phyloP scores from a whole-genome alignment of 2,329 filamentous ascomycete genomes.

The Penicillium sp. region DNA sequence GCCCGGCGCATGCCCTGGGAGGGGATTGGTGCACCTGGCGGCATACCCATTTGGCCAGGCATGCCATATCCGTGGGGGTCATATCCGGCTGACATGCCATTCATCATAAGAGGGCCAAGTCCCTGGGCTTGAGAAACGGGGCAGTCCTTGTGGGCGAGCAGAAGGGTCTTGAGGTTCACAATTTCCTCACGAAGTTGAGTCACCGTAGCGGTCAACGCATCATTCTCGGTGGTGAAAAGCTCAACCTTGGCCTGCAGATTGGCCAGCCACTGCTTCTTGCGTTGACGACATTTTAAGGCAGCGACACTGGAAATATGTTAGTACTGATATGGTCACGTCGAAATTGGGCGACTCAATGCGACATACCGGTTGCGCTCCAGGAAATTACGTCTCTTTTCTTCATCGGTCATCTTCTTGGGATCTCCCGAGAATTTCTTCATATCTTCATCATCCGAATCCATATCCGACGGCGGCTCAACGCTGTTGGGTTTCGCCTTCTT shows the following conservation, averaged over 20 bases:
- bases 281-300: slow-evolving; percentile 92
- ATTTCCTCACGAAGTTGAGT: slow-evolving; percentile 86
- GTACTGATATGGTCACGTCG: slow-evolving; percentile 5
- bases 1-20: slow-evolving; percentile 38
- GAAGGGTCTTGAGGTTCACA: slow-evolving; percentile 87
- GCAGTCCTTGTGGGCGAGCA: slow-evolving; percentile 95
- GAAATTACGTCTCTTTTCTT: slow-evolving; percentile 98
- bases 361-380: slow-evolving; percentile 89
- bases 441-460: slow-evolving; percentile 53
- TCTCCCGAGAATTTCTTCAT: slow-evolving; percentile 54
- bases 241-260: slow-evolving; percentile 95
- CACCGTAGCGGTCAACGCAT: slow-evolving; percentile 79
- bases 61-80: slow-evolving; percentile 47
- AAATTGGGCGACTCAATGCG: not conserved
- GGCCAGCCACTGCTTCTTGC: slow-evolving; percentile 98
- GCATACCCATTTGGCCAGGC: slow-evolving; percentile 45
- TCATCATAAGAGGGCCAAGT: slow-evolving; percentile 50
- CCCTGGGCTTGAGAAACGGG: slow-evolving; percentile 87
- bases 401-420: slow-evolving; percentile 88
- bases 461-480: slow-evolving; percentile 40
- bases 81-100: slow-evolving; percentile 40
- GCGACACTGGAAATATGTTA: slow-evolving; percentile 67
- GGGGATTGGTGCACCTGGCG: slow-evolving; percentile 35
- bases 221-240: slow-evolving; percentile 87
- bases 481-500: slow-evolving; percentile 71